Conservation (phyloP, 192 early-diverging fungal genomes). For the Entomortierella beljakovae region DNA sequence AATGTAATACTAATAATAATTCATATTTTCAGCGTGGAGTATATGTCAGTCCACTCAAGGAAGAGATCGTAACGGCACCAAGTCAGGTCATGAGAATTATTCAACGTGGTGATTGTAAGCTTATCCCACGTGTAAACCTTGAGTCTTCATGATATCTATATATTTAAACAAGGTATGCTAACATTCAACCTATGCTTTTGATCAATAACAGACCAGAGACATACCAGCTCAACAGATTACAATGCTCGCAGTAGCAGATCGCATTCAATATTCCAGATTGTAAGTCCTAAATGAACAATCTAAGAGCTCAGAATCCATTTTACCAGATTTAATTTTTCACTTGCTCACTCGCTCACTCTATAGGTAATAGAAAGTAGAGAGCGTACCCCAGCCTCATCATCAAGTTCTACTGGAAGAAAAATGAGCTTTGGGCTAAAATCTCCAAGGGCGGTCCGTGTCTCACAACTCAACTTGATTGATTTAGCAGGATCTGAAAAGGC, state of each 20-base stretch:
- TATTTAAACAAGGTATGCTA: background rate
- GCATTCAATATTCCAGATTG: constrained; percentile 96
- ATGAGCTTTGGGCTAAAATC: constrained; percentile 32
- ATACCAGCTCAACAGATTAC: constrained; percentile 90
- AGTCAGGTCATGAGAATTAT: constrained; percentile 82
- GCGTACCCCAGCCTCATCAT: constrained; percentile 18
- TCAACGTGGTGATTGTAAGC: constrained; percentile 75
- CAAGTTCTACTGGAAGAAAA: constrained; percentile 21
- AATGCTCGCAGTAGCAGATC: constrained; percentile 92
- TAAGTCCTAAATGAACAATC: constrained; percentile 34
- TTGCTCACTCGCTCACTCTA: background rate
- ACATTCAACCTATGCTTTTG: background rate
- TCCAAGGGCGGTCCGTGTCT: constrained; percentile 34
- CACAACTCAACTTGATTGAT: constrained; percentile 88
- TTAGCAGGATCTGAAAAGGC: constrained; percentile 97
- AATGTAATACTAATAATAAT: background rate
- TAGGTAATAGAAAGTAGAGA: constrained; percentile 53
- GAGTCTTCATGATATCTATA: background rate
- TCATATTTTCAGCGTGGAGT: constrained; percentile 66
- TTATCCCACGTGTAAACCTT: no score
- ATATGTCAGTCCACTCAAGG: constrained; percentile 77
- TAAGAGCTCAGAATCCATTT: background rate
- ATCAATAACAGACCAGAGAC: constrained; percentile 70
- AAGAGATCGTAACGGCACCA: constrained; percentile 78
- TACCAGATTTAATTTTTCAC: background rate